Conservation (phyloP, 2,329 filamentous ascomycete genomes). For the Huntiella abstrusa region DNA sequence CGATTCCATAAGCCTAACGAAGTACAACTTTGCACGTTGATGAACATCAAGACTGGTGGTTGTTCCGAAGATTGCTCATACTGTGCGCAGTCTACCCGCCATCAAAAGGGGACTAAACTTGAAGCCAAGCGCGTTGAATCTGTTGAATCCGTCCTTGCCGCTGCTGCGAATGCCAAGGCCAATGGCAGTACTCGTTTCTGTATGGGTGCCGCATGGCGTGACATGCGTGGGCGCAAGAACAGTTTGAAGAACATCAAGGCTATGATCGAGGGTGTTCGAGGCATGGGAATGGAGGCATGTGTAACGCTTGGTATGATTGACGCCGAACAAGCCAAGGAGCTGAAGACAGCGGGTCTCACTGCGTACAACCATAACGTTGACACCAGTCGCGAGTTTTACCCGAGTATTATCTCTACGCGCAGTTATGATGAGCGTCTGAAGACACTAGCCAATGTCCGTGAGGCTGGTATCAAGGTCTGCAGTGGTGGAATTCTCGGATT, state of each 20-base stretch:
- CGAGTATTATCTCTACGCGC: slow-evolving; percentile 66
- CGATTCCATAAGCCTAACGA: slow-evolving; percentile 69
- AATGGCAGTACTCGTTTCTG: slow-evolving; percentile 86
- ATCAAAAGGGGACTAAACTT: slow-evolving; percentile 58
- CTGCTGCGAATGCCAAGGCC: slow-evolving; percentile 56
- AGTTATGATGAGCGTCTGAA: slow-evolving; percentile 72
- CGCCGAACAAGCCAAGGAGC: slow-evolving; percentile 55
- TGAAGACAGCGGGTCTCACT: slow-evolving; percentile 68
- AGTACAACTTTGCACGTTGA: slow-evolving; percentile 82
- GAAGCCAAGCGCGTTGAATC: slow-evolving; percentile 61
- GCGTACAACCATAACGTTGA: slow-evolving; percentile 94
- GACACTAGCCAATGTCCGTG: slow-evolving; percentile 61
- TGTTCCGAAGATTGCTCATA: slow-evolving; percentile 88
- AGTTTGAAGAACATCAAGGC: slow-evolving; percentile 65
- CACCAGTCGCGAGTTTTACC: slow-evolving; percentile 77
- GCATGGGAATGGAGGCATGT: slow-evolving; percentile 74
- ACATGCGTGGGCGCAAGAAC: slow-evolving; percentile 81
- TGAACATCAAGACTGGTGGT: slow-evolving; percentile 92
- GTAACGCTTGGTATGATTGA: slow-evolving; percentile 94
- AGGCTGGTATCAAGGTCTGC: slow-evolving; percentile 79
- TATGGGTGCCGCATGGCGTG: slow-evolving; percentile 86
- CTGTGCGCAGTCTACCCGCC: slow-evolving; percentile 73
- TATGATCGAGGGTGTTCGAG: slow-evolving; percentile 68
- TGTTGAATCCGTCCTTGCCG: slow-evolving; percentile 63
- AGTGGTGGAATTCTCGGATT: slow-evolving; percentile 76